Conservation (phyloP, 805 yeast genomes). For the Myxozyma kluyveri region DNA sequence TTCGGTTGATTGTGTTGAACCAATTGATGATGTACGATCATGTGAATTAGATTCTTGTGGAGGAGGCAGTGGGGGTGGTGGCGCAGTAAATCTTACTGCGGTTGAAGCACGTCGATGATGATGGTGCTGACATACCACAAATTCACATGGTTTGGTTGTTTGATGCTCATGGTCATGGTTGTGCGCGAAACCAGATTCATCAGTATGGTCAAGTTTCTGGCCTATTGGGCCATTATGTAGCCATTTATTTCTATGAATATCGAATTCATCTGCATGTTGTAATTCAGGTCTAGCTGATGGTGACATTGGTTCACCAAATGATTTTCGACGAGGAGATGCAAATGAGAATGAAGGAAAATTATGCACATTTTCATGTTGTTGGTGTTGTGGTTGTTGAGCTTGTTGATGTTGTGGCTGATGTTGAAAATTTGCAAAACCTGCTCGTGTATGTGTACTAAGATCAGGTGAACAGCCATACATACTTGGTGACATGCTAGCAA, state of each 20-base stretch:
- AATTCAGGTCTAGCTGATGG: too few species aligned
- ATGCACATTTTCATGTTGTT: too few species aligned
- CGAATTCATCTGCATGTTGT: too few species aligned
- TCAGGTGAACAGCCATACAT: conserved; percentile 21
- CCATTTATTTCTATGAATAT: too few species aligned
- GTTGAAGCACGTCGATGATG: conserved; percentile 35
- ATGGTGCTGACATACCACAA: conserved; percentile 30
- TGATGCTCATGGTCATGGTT: neutral
- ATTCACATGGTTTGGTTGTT: conserved; percentile 2
- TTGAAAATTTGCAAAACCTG: too few species aligned
- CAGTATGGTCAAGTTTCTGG: too few species aligned
- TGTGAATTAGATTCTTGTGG: conserved; percentile 17
- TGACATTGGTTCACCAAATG: too few species aligned
- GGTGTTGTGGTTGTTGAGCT: neutral
- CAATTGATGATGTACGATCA: conserved; percentile 1
- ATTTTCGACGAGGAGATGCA: too few species aligned
- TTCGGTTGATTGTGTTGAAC: neutral
- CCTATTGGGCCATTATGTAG: too few species aligned
- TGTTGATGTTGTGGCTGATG: too few species aligned
- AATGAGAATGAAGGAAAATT: too few species aligned
- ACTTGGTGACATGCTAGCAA: conserved; percentile 13
- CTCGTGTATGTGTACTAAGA: conserved; percentile 14
- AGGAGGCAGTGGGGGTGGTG: too few species aligned
- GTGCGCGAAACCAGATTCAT: neutral
- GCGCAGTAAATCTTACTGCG: conserved; percentile 35